Evolutionary conservation across 176 grass and related monocot genomes (phyloP).

Genomic region (Zea mays): DNA sequence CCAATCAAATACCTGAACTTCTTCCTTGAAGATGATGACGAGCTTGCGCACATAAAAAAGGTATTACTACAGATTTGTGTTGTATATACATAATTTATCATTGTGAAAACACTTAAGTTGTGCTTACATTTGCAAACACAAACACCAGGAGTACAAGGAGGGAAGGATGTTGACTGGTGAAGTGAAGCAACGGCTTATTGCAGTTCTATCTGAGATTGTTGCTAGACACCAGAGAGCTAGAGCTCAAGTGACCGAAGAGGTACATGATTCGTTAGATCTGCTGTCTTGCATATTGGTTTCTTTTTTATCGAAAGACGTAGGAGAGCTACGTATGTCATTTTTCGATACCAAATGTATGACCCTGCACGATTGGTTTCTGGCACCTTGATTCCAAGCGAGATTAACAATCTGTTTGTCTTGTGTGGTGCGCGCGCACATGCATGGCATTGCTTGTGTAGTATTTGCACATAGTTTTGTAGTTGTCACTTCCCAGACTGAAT

Average conservation of each 20-base stretch:
- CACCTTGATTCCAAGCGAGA: not conserved
- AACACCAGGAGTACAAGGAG: conserved; percentile 68
- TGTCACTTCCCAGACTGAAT: not conserved
- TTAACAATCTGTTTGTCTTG: not conserved
- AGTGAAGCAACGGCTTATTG: conserved; percentile 62
- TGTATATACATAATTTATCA: conserved; percentile 13
- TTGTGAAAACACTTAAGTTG: not conserved
- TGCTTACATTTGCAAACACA: conserved; percentile 11
- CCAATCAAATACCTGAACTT: conserved; percentile 89
- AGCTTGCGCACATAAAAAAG: conserved; percentile 76
- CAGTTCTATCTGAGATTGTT: conserved; percentile 67
- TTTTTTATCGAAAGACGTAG: not conserved
- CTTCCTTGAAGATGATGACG: conserved; percentile 94
- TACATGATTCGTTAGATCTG: conserved; percentile 28
- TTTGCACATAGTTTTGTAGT: not conserved
- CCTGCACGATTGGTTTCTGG: not conserved
- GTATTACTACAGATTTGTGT: conserved; percentile 41
- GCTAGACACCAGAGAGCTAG: conserved; percentile 73
- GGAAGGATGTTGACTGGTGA: conserved; percentile 76
- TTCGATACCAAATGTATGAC: not conserved
- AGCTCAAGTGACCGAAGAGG: conserved; percentile 75
- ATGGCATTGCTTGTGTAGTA: not conserved
- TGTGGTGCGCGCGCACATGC: not conserved
- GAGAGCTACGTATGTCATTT: not conserved
- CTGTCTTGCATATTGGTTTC: not conserved